Evolutionary conservation across 345 rosid genomes (phyloP).

Genomic region (Gossypium sturtianum): DNA sequence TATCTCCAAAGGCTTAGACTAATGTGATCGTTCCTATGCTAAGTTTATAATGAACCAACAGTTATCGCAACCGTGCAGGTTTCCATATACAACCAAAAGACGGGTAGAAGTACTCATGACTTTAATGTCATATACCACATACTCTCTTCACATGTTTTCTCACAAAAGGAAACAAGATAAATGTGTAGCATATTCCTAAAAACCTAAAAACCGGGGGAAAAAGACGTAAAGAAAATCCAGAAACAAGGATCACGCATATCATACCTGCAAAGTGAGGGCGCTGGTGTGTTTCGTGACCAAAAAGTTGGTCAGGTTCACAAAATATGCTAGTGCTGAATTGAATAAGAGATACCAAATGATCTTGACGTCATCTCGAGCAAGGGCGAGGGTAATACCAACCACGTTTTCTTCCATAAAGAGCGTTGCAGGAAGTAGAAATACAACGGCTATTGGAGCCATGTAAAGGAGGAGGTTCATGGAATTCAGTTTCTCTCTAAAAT

Average conservation of each 20-base stretch:
- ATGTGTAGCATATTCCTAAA: not conserved
- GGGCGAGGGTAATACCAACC: constrained; percentile 89
- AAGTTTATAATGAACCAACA: not conserved
- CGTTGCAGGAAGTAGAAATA: constrained; percentile 84
- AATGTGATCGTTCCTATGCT: not conserved
- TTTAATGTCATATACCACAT: not conserved
- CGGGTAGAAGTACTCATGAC: not conserved
- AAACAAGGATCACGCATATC: not conserved
- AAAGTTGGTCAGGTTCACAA: constrained; percentile 94
- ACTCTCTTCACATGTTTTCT: not conserved
- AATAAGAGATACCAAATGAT: constrained; percentile 91
- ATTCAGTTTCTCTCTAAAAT: constrained; percentile 90
- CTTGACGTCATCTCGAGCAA: constrained; percentile 83
- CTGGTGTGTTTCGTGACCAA: constrained; percentile 99
- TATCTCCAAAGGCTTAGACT: not conserved
- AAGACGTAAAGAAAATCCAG: not conserved
- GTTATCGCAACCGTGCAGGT: not conserved
- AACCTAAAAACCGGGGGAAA: not conserved
- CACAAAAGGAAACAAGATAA: not conserved
- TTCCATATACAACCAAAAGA: not conserved
- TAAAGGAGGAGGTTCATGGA: constrained; percentile 96
- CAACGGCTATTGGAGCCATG: constrained; percentile 99
- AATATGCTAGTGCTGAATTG: constrained; percentile 92
- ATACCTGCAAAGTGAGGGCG: constrained; percentile 95
- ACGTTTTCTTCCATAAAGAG: constrained; percentile 94